Conservation (phyloP, 2,329 filamentous ascomycete species). For the Trichoderma atroviride region DNA sequence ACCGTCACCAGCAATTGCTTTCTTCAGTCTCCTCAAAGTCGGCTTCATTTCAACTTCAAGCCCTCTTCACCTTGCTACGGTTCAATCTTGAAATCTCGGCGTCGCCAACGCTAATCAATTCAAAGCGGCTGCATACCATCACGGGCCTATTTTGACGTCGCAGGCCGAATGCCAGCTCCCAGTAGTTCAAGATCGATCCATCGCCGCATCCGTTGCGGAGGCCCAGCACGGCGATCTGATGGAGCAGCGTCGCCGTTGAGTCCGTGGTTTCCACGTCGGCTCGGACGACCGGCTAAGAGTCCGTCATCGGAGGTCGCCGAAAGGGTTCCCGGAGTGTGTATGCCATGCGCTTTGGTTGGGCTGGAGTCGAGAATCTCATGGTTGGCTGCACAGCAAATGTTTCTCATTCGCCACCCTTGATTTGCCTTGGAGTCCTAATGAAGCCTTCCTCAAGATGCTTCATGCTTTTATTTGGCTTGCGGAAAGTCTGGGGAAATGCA, state of each 20-base stretch:
- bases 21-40: background rate
- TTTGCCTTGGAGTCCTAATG: background rate
- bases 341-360: background rate
- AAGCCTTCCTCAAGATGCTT: background rate
- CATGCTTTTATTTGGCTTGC: background rate
- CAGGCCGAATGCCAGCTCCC: background rate
- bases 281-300: constrained; percentile 1
- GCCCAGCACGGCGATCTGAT: background rate
- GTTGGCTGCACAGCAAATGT: background rate
- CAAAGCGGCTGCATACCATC: background rate
- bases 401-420: background rate
- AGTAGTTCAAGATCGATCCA: background rate
- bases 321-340: background rate
- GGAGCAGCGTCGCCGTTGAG: background rate
- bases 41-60: background rate
- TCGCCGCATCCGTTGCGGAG: background rate
- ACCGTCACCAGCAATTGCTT: background rate
- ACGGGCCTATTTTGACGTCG: background rate
- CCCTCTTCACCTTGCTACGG: background rate
- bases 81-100: background rate
- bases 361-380: background rate
- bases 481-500: background rate
- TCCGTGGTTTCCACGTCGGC: background rate
- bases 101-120: background rate
- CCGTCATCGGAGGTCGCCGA: constrained; percentile 12